Evolutionary conservation across 2,329 filamentous ascomycete species (phyloP).

Genomic region (Xylariaceae sp.): DNA sequence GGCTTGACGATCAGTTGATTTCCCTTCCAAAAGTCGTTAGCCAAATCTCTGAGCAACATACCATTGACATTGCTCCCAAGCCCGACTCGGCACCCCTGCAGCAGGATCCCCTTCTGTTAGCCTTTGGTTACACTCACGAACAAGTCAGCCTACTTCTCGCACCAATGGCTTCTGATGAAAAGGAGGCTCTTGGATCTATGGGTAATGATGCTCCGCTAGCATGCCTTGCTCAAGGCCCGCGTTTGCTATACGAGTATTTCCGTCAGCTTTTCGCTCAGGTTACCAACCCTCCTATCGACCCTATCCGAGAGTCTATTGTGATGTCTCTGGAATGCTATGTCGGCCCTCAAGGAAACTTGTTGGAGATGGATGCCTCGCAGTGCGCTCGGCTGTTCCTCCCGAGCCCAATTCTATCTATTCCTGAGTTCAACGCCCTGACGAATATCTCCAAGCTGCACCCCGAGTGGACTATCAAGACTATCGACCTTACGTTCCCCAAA

Average conservation of each 20-base stretch:
- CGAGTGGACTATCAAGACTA: constrained; percentile 82
- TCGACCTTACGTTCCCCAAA: constrained; percentile 93
- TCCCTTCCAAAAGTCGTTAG: constrained; percentile 72
- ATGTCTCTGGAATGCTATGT: constrained; percentile 98
- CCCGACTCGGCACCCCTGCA: constrained; percentile 70
- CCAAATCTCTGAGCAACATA: constrained; percentile 53
- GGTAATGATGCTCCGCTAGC: constrained; percentile 93
- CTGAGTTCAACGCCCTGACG: constrained; percentile 83
- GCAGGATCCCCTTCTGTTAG: constrained; percentile 76
- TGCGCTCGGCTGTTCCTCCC: constrained; percentile 81
- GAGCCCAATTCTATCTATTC: constrained; percentile 82
- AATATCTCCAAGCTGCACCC: constrained; percentile 69
- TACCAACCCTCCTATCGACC: constrained; percentile 95
- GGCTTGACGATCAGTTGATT: constrained; percentile 82
- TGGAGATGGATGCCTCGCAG: constrained; percentile 89
- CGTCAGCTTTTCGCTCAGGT: constrained; percentile 96
- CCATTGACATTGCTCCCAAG: constrained; percentile 60
- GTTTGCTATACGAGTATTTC: constrained; percentile 93
- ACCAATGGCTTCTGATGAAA: constrained; percentile 95
- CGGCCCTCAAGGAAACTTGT: constrained; percentile 87
- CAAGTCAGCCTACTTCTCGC: constrained; percentile 88
- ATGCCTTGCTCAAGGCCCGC: constrained; percentile 83
- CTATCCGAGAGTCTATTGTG: constrained; percentile 93
- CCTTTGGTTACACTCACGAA: constrained; percentile 93
- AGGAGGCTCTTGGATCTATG: constrained; percentile 96